Evolutionary conservation across 345 rosid genomes (phyloP).

Genomic region (Hypericum perforatum): DNA sequence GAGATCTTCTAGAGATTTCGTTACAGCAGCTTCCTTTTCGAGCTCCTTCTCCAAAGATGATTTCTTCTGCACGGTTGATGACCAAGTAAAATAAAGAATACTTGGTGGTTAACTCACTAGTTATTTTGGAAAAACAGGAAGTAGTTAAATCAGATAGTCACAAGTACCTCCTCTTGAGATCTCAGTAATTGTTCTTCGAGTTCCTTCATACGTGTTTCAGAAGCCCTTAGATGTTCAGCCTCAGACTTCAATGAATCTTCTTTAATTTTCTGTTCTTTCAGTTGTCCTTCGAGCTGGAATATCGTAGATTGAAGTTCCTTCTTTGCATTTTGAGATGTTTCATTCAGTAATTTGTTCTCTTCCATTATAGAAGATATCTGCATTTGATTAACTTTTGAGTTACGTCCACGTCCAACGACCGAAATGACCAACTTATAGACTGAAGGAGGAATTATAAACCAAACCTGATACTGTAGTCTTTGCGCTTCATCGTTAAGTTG

Average conservation of each 20-base stretch:
- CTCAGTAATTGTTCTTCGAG: conserved; percentile 40
- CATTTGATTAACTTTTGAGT: conserved; percentile 6
- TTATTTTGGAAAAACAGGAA: not conserved
- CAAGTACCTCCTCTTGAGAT: conserved; percentile 11
- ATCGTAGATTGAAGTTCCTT: conserved; percentile 58
- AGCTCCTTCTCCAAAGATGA: conserved; percentile 34
- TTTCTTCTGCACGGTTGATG: conserved; percentile 37
- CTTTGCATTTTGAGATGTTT: conserved; percentile 48
- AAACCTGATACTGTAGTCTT: conserved; percentile 71
- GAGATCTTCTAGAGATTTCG: conserved; percentile 53
- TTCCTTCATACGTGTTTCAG: conserved; percentile 47
- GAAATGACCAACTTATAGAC: not conserved
- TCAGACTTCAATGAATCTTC: conserved; percentile 34
- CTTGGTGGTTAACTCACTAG: not conserved
- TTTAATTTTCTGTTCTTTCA: conserved; percentile 37
- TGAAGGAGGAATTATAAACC: conserved; percentile 9
- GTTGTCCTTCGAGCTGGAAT: conserved; percentile 48
- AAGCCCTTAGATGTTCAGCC: conserved; percentile 38
- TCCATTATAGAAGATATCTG: conserved; percentile 67
- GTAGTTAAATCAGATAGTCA: too few species aligned
- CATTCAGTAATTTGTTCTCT: conserved; percentile 60
- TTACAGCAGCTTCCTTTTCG: conserved; percentile 48
- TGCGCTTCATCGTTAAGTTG: conserved; percentile 59
- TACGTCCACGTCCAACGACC: conserved; percentile 1
- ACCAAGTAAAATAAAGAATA: not conserved